phyloP scores from a whole-genome alignment of 139 green algal species.

The Chlamydomonas sp. region DNA sequence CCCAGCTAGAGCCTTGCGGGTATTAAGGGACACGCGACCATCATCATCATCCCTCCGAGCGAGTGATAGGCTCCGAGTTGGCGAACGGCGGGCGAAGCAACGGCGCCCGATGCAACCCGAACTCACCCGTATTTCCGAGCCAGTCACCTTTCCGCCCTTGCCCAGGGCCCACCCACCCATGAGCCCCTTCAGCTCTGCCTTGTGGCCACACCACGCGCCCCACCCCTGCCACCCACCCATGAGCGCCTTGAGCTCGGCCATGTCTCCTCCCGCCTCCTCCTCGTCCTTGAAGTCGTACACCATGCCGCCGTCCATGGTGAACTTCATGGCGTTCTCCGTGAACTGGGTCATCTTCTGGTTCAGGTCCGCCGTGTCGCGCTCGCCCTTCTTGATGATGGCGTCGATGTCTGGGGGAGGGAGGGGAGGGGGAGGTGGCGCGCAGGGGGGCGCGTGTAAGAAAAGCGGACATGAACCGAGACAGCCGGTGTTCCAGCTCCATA shows the following conservation, averaged over 20 bases:
- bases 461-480: background rate
- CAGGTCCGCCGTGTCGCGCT: constrained; percentile 88
- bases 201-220: background rate
- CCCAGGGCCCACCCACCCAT: background rate
- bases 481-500: too few species aligned
- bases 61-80: too few species aligned
- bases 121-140: background rate
- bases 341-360: constrained; percentile 98
- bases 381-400: constrained; percentile 94
- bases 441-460: background rate
- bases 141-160: background rate
- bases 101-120: background rate
- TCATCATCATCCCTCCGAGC: too few species aligned
- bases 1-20: too few species aligned
- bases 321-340: constrained; percentile 94
- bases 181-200: background rate
- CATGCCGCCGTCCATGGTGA: constrained; percentile 94
- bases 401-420: constrained; percentile 87
- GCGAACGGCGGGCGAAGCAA: background rate
- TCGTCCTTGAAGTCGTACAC: constrained; percentile 91
- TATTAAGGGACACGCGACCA: too few species aligned
- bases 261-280: constrained; percentile 59
- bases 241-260: constrained; percentile 64
- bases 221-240: constrained; percentile 31
- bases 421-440: background rate